These are phyloP conservation scores for Mortierella claussenii DNA, from an alignment of 192 early-diverging fungal species.

Conservation along the genomic window DNA sequence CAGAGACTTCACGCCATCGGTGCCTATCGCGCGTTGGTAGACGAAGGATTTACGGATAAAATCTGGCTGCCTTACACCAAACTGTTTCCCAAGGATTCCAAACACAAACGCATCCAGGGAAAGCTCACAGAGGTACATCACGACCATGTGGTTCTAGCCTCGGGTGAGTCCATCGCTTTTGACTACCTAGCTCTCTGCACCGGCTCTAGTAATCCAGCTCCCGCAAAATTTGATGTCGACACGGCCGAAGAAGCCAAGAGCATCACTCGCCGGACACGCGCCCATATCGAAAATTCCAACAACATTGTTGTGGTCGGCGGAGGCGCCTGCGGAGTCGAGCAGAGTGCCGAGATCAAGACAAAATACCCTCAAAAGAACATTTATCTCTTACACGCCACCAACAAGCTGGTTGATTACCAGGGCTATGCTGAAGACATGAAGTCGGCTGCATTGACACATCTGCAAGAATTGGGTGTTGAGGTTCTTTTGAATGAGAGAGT, in stretches of 20 bases:
- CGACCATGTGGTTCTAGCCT: constrained; percentile 57
- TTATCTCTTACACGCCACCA: constrained; percentile 33
- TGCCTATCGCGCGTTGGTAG: constrained; percentile 30
- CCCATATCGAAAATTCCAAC: constrained; percentile 14
- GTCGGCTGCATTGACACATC: constrained; percentile 51
- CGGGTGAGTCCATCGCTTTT: constrained; percentile 62
- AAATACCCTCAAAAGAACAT: constrained; percentile 59
- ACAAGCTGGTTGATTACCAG: constrained; percentile 52
- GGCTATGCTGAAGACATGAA: constrained; percentile 58
- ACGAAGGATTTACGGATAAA: constrained; percentile 13
- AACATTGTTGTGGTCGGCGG: constrained; percentile 73
- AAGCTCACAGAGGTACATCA: constrained; percentile 50
- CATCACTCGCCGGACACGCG: constrained; percentile 58
- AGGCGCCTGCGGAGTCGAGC: constrained; percentile 70
- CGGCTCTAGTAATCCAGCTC: constrained; percentile 64
- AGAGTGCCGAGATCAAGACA: constrained; percentile 64
- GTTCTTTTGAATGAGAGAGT: constrained; percentile 64
- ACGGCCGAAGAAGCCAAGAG: constrained; percentile 45
- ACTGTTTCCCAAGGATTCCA: constrained; percentile 26
- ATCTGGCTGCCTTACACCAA: constrained; percentile 38
- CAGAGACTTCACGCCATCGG: constrained; percentile 21
- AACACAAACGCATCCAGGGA: constrained; percentile 61
- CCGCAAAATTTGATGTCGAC: constrained; percentile 50
- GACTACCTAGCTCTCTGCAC: constrained; percentile 77
- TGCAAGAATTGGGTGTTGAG: constrained; percentile 55